Evolutionary conservation across 305 asterid genomes (phyloP).

Genomic region (Solanum hybrid): DNA sequence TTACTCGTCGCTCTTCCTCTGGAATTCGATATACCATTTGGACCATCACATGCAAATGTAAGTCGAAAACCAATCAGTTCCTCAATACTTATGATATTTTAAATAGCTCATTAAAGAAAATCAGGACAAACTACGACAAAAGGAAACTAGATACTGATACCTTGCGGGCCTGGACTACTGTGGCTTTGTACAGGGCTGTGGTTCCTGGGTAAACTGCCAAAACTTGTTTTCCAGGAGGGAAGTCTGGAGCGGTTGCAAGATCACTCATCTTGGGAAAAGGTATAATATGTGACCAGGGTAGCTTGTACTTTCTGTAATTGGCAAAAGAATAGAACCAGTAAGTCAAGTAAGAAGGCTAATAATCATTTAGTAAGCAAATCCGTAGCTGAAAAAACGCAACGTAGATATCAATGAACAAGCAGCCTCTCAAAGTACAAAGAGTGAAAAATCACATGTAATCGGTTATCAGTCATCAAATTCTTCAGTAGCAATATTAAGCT

Average conservation of each 20-base stretch:
- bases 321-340: slow-evolving; percentile 6
- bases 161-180: slow-evolving; percentile 85
- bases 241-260: slow-evolving; percentile 60
- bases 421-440: neutral
- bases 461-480: neutral
- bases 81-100: neutral
- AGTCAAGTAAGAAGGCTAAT: neutral
- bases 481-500: neutral
- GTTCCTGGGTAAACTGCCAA: slow-evolving; percentile 97
- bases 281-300: slow-evolving; percentile 79
- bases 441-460: neutral
- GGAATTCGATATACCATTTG: slow-evolving; percentile 13
- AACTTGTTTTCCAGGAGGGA: slow-evolving; percentile 75
- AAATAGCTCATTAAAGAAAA: neutral
- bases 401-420: neutral
- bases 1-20: slow-evolving; percentile 93
- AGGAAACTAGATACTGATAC: slow-evolving; percentile 23
- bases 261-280: slow-evolving; percentile 82
- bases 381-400: neutral
- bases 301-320: slow-evolving; percentile 76
- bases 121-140: neutral
- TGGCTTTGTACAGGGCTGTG: slow-evolving; percentile 91
- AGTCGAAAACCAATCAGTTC: slow-evolving; percentile 25
- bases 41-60: slow-evolving; percentile 18
- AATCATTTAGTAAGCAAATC: neutral